These are phyloP conservation scores for Haplographium delicatum DNA, from an alignment of 495 filamentous ascomycete genomes.

Conservation along the genomic window DNA sequence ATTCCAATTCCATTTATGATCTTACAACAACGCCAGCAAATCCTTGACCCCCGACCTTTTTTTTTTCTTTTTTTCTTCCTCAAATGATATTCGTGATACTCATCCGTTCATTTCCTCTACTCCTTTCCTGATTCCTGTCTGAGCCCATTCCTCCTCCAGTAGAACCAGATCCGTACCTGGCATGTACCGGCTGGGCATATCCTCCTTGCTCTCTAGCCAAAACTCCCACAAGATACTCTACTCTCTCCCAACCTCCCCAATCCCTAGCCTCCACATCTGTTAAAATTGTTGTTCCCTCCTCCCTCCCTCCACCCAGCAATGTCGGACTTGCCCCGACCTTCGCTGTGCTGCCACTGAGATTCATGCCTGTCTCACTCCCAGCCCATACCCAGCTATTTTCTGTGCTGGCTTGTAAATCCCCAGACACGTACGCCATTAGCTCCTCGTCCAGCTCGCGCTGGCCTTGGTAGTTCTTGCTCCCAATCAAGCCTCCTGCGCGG, in stretches of 20 bases:
- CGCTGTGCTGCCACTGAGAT: conserved; percentile 25
- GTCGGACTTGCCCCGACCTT: conserved; percentile 8
- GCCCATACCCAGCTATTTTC: conserved; percentile 87
- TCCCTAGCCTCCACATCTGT: conserved; percentile 45
- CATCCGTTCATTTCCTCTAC: conserved; percentile 52
- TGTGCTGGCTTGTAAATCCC: conserved; percentile 78
- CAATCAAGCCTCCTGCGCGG: conserved; percentile 16
- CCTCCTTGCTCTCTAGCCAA: conserved; percentile 23
- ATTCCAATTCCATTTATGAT: no score
- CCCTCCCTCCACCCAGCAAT: conserved; percentile 15
- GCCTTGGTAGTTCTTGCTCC: conserved; percentile 15
- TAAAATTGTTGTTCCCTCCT: conserved; percentile 28
- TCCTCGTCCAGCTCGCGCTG: conserved; percentile 72
- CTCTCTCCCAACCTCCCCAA: conserved; percentile 50
- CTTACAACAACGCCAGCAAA: no score
- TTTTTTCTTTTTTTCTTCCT: conserved; percentile 7
- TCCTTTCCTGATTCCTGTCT: conserved; percentile 18
- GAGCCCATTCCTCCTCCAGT: conserved; percentile 15
- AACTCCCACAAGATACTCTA: conserved; percentile 35
- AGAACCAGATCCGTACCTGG: conserved; percentile 16
- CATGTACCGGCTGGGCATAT: conserved; percentile 6
- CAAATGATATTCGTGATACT: conserved; percentile 78
- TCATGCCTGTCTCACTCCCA: conserved; percentile 54
- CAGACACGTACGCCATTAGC: conserved; percentile 81
- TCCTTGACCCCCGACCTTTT: neutral